A percentile compares a stretch with the other conserved stretches of the same genome.
These are phyloP conservation scores for Noccaea caerulescens DNA, from an alignment of 345 rosid species.

Conservation along the genomic window DNA sequence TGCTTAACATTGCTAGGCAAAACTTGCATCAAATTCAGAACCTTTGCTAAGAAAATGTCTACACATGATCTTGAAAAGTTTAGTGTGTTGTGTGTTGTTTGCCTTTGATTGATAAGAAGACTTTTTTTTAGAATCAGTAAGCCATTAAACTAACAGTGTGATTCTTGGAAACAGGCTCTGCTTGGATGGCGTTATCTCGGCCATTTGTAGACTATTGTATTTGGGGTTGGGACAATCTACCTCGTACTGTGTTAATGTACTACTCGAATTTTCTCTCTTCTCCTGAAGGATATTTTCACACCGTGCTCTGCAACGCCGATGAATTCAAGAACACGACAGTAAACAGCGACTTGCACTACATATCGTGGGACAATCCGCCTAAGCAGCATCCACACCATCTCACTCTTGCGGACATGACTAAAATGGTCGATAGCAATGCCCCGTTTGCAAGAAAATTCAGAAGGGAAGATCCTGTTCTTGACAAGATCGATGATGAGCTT, in stretches of 20 bases:
- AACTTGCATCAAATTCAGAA: background rate
- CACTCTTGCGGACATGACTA: constrained; percentile 62
- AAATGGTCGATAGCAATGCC: constrained; percentile 79
- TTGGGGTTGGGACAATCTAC: constrained; percentile 99
- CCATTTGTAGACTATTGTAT: constrained; percentile 89
- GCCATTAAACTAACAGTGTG: background rate
- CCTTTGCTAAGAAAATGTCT: constrained; percentile 2
- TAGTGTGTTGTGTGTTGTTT: background rate
- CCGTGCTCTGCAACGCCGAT: constrained; percentile 83
- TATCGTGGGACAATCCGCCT: constrained; percentile 98
- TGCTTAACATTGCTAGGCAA: constrained; percentile 18
- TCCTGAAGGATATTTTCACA: constrained; percentile 98
- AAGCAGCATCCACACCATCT: constrained; percentile 97
- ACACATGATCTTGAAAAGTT: background rate
- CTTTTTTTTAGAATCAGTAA: background rate
- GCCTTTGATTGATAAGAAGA: background rate
- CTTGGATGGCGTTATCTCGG: constrained; percentile 97
- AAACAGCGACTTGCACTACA: constrained; percentile 89
- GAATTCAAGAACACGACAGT: constrained; percentile 92
- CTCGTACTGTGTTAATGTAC: constrained; percentile 88
- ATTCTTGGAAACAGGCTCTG: constrained; percentile 70
- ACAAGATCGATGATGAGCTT: constrained; percentile 79
- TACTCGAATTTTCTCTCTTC: constrained; percentile 93
- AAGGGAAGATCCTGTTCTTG: constrained; percentile 76
- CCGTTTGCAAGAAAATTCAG: constrained; percentile 88